Conservation (phyloP, 2,329 filamentous ascomycete species). For the Thelonectria rubi region DNA sequence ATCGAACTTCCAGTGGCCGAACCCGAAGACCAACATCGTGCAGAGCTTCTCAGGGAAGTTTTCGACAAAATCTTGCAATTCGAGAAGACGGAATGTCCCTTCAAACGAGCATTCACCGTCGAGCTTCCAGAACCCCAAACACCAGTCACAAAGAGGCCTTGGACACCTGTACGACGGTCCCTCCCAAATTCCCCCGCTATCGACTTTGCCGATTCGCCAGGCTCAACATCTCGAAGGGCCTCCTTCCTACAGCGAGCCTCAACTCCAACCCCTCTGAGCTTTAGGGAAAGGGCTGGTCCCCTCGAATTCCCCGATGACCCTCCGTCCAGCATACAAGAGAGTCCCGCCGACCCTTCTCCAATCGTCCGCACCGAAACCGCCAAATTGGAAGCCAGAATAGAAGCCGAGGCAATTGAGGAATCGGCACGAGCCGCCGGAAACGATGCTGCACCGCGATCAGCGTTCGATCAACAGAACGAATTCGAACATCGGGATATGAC, state of each 20-base stretch:
- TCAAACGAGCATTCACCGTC: constrained; percentile 79
- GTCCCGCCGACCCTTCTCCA: constrained; percentile 20
- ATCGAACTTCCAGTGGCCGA: constrained; percentile 81
- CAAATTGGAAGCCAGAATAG: constrained; percentile 17
- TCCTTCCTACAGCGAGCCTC: constrained; percentile 30
- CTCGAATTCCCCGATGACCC: constrained; percentile 10
- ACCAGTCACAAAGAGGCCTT: constrained; percentile 73
- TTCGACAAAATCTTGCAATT: constrained; percentile 80
- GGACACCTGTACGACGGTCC: constrained; percentile 61
- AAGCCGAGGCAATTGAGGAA: constrained; percentile 6
- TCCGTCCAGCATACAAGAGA: constrained; percentile 18
- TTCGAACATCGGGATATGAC: not conserved
- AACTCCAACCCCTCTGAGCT: constrained; percentile 26
- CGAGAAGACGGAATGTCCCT: constrained; percentile 88
- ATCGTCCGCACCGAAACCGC: constrained; percentile 13
- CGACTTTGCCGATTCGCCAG: constrained; percentile 21
- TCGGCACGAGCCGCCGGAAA: not conserved
- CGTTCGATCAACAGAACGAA: not conserved
- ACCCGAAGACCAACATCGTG: constrained; percentile 57
- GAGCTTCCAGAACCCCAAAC: constrained; percentile 75
- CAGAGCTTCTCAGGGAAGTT: constrained; percentile 73
- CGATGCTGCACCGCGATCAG: not conserved
- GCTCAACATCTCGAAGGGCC: constrained; percentile 25
- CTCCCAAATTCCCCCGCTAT: constrained; percentile 20
- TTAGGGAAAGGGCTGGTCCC: constrained; percentile 20